phyloP scores from a whole-genome alignment of 441 rosid genomes.

The Macaranga tanarius region DNA sequence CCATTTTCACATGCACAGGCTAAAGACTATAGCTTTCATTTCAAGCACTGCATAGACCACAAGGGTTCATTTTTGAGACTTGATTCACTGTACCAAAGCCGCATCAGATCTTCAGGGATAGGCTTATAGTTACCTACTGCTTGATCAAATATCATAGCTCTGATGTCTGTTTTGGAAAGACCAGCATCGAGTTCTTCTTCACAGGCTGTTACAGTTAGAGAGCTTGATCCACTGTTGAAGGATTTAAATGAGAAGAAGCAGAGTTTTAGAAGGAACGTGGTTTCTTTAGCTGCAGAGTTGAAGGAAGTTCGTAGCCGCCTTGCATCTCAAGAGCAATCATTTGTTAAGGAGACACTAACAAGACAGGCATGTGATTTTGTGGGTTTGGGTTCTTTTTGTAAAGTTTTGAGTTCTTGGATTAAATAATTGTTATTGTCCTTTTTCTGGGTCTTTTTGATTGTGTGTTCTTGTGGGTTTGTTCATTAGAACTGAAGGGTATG shows the following conservation, averaged over 20 bases:
- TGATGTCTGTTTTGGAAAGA: conserved; percentile 47
- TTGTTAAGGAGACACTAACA: conserved; percentile 64
- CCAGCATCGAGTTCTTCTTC: conserved; percentile 30
- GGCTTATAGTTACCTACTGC: conserved; percentile 14
- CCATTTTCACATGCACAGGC: conserved; percentile 40
- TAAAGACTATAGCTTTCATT: conserved; percentile 25
- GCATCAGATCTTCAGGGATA: conserved; percentile 23
- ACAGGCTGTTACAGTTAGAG: conserved; percentile 33
- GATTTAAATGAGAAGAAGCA: conserved; percentile 95
- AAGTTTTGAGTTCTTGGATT: conserved; percentile 16
- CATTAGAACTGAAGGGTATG: conserved; percentile 5
- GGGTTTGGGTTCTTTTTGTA: conserved; percentile 21
- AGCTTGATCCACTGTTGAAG: conserved; percentile 77
- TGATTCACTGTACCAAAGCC: conserved; percentile 27
- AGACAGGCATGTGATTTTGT: conserved; percentile 60
- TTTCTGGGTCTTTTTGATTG: conserved; percentile 11
- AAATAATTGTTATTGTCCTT: conserved; percentile 16
- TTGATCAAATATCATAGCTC: conserved; percentile 13
- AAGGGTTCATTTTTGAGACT: conserved; percentile 16
- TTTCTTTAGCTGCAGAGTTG: conserved; percentile 82
- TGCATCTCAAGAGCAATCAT: conserved; percentile 63
- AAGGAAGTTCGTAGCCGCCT: conserved; percentile 75
- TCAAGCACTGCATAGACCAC: conserved; percentile 21
- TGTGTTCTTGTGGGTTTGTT: conserved; percentile 17
- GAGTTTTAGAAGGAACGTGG: conserved; percentile 77